Evolutionary conservation across 2,329 filamentous ascomycete species (phyloP), one percentile per base, ranked within the genome.

Genomic region (Aspergillus aculeatus): DNA sequence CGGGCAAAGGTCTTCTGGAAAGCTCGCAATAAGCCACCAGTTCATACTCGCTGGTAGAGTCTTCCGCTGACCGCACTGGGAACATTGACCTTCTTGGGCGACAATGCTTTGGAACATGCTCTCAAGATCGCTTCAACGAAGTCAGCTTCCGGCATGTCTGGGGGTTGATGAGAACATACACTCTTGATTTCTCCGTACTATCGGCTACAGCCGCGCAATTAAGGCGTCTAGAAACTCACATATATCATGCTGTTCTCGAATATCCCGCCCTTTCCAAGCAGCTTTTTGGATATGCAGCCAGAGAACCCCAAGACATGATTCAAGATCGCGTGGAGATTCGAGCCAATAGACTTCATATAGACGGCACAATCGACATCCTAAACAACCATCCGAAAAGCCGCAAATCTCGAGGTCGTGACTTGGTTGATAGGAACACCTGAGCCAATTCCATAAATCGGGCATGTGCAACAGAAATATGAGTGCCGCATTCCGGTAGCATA

Each of bases 401-500:
- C 14, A 47, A 2, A 29, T 19, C 26, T 62, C 50, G 2, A 12
- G 47, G 3, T 35, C 47, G 16, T 16, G 38, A 44, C 16, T n/a
- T 44, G 14, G 14, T 5, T 19, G 32, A 16, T 64, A 62, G 29
- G 50, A 57, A 3, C 48, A 9, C 35, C 56, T n/a, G 2, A 68
- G 24, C 64, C 68, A 73, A 32, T 71, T 66, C 35, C 69, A 5
- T 24, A 74, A 57, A 1, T 63, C 10, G 2, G 69, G 66, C 1
- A 62, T 63, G 61, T 72, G 68, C n/a, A 73, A 59, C 24, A 73
- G 57, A 47, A 68, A 31, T 14, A 65, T 57, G 5, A 72, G 59
- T 14, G 56, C 54, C 7, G 62, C 60, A 60, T 72, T 75, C 19
- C 71, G 66, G 61, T 74, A 74, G 57, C 72, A 73, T 10, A 66